These are phyloP conservation scores for Colletotrichum australisinense DNA, from an alignment of 2,329 filamentous ascomycete genomes.

Conservation along the genomic window DNA sequence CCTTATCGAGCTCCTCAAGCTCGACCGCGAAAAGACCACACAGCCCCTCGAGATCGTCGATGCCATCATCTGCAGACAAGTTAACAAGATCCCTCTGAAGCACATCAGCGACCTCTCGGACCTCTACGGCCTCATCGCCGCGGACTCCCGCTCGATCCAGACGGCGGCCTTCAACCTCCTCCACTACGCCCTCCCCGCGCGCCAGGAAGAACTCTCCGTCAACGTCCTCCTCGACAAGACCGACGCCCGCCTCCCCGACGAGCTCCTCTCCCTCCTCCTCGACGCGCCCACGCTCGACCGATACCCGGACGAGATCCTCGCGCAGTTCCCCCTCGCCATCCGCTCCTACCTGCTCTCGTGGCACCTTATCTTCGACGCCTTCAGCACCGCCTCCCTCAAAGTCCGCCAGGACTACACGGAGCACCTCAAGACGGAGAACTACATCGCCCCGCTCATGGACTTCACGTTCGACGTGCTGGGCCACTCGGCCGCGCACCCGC, in stretches of 20 bases:
- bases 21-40: slow-evolving; percentile 57
- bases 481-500: slow-evolving; percentile 76
- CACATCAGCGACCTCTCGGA: slow-evolving; percentile 73
- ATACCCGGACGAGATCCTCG: slow-evolving; percentile 73
- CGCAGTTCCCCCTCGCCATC: slow-evolving; percentile 75
- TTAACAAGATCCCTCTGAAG: slow-evolving; percentile 72
- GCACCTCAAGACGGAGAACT: slow-evolving; percentile 79
- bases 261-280: slow-evolving; percentile 85
- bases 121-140: slow-evolving; percentile 81
- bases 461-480: slow-evolving; percentile 89
- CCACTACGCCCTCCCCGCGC: slow-evolving; percentile 80
- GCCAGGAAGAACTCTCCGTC: slow-evolving; percentile 85
- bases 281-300: slow-evolving; percentile 79
- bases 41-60: slow-evolving; percentile 83
- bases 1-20: slow-evolving; percentile 72
- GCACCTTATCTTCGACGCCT: slow-evolving; percentile 91
- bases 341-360: slow-evolving; percentile 89
- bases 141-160: slow-evolving; percentile 80
- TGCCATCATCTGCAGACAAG: slow-evolving; percentile 75
- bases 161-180: slow-evolving; percentile 84
- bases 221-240: slow-evolving; percentile 79
- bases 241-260: slow-evolving; percentile 81
- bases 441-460: slow-evolving; percentile 76
- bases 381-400: slow-evolving; percentile 80
- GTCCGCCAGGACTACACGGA: slow-evolving; percentile 85